A percentile compares a stretch with the other conserved stretches of the same genome.
Evolutionary conservation across 2,329 filamentous ascomycete species (phyloP).

Genomic region (Aspergillus unguis): DNA sequence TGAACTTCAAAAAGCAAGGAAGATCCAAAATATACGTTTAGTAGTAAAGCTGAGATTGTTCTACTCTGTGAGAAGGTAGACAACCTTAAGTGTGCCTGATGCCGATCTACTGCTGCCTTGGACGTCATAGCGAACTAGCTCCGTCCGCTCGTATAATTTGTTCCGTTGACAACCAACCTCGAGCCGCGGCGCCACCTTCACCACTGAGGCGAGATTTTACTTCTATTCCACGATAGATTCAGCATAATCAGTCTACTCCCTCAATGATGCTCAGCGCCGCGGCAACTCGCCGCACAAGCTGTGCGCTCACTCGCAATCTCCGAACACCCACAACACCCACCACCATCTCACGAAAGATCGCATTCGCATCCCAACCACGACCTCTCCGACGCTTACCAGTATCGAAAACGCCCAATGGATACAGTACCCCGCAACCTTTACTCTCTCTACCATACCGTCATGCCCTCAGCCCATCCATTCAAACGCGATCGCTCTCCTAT

Average conservation of each 20-base stretch:
- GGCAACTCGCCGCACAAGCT: conserved; percentile 12
- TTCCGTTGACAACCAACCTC: neutral
- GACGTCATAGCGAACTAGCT: conserved; percentile 11
- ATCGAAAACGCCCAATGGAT: conserved; percentile 10
- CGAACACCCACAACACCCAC: conserved; percentile 7
- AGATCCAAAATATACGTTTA: no score
- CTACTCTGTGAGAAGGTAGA: neutral
- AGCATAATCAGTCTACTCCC: neutral
- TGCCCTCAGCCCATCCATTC: conserved; percentile 2
- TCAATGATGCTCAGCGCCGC: conserved; percentile 20
- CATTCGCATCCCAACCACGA: conserved; percentile 7
- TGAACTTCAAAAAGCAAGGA: no score
- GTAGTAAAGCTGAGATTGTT: no score
- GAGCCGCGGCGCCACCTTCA: neutral
- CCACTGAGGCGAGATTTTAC: no score
- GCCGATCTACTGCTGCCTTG: conserved; percentile 1
- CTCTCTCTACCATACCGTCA: conserved; percentile 13
- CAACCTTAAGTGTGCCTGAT: neutral
- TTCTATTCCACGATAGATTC: neutral
- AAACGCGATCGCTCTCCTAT: conserved; percentile 26
- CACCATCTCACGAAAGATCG: conserved; percentile 3
- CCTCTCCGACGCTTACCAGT: neutral
- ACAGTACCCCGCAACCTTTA: conserved; percentile 14
- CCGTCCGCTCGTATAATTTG: conserved; percentile 8
- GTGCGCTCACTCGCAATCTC: conserved; percentile 5